Evolutionary conservation across 257 asterid genomes (phyloP), one percentile per base, ranked within the genome.

Genomic region (Nicotiana knightiana): DNA sequence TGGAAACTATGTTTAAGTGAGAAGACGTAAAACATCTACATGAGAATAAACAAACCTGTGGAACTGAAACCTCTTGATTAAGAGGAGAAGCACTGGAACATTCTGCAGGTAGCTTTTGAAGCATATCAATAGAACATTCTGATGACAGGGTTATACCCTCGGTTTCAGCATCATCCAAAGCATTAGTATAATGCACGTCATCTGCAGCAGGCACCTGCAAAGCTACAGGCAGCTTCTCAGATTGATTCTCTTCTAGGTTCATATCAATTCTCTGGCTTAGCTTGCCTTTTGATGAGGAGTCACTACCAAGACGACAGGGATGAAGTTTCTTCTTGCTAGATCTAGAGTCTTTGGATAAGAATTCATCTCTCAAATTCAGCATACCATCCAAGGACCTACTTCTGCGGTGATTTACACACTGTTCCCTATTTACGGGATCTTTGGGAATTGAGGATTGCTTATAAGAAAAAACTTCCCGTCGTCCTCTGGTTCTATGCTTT

Each of bases 341-440:
- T 66, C 82, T 87, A 62, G 84, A 83, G 64, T 87, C 88, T 81
- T 83, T 89, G 30, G 77, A 81, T 8, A 83, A 82, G 85, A 37
- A 32, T 32, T 88, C 85, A 63, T 87, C 93, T 80, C 67, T 85
- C 54, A 77, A 79, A 85, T 84, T 75, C 39, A 30, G 82, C 81
- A 87, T 87, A 82, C 90, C 90, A 81, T 85, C 89, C 80, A 80
- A 89, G 80, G 71, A 85, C 85, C 87, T 94, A 84, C 82, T 85
- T 81, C 89, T 85, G 65, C 84, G 79, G 24, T 79, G 67, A 82
- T 10, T 82, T 35, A 18, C 86, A 67, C 83, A 35, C 21, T 54
- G 62, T 46, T 43, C 81, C 17, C 79, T 30, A 83, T 10, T 82
- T n/a, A 24, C 86, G 66, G 82, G 43, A 35, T 89, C 91, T 15